A percentile compares a stretch with the other conserved stretches of the same genome.
phyloP scores from a whole-genome alignment of 83 land plant species.

The Thuja plicata region DNA sequence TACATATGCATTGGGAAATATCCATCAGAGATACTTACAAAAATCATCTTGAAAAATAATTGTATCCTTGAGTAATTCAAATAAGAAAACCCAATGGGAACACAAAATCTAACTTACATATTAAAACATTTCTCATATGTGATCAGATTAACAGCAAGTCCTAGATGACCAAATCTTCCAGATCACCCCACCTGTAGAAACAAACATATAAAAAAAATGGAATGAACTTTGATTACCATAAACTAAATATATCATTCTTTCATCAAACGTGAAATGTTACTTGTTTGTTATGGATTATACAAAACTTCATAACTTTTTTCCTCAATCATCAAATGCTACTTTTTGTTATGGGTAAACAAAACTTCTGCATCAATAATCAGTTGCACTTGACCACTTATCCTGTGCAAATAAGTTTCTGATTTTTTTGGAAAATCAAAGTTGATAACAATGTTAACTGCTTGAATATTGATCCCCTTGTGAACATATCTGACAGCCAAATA shows the following conservation, averaged over 20 bases:
- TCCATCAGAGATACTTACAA: too few species aligned
- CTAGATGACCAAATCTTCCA: slow-evolving; percentile 66
- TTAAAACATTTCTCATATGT: slow-evolving; percentile 64
- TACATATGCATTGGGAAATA: slow-evolving; percentile 16
- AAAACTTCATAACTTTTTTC: too few species aligned
- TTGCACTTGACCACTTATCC: too few species aligned
- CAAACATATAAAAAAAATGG: not conserved
- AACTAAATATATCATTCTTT: too few species aligned
- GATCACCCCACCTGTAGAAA: slow-evolving; percentile 54
- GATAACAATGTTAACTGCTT: slow-evolving; percentile 65
- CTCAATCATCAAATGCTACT: slow-evolving; percentile 21
- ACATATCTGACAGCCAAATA: slow-evolving; percentile 37
- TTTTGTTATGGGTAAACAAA: too few species aligned
- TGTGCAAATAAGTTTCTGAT: slow-evolving; percentile 62
- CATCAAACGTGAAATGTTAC: too few species aligned
- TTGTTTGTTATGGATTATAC: too few species aligned
- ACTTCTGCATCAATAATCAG: too few species aligned
- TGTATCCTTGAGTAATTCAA: too few species aligned
- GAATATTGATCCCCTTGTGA: slow-evolving; percentile 64
- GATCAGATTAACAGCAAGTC: slow-evolving; percentile 57
- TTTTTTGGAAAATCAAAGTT: slow-evolving; percentile 67
- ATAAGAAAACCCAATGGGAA: not conserved
- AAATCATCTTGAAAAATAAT: too few species aligned
- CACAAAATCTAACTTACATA: slow-evolving; percentile 38
- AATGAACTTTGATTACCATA: too few species aligned